Base-by-base conservation (phyloP, 345 rosid species). In the Hibiscus tridactylites region DNA sequence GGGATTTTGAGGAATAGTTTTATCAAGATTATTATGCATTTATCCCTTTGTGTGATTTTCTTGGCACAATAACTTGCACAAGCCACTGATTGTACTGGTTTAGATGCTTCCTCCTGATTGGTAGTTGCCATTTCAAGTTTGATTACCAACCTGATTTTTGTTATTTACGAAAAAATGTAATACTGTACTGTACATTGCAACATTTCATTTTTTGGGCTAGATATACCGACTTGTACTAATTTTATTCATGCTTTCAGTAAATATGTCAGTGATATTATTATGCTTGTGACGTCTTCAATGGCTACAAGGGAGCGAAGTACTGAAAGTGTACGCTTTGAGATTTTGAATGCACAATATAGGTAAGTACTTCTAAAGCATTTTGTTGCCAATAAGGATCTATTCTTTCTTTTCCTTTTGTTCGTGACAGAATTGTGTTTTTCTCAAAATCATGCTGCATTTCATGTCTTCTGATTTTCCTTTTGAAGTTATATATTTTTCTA, bases 281-380 rank as follows among this genome's bases (percentile, higher is more conserved):
- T 95, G 99, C 75, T 70, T 54, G 94, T 84, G 67, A 89, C 99
- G 66, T 92, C 97, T 75, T 88, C 94, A 78, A 87, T 95, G 93
- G 88, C 96, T 19, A 78, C 83, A 73, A 84, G 99, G 37, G 96
- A 92, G 71, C 88, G 97, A 78, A 85, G 96, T 81, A 84, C 96
- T 79, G 99, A 95, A 84, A 88, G 91, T 80, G 99, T 96, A 53
- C 90, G 93, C 11, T 95, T 95, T 62, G 98, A 92, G 83, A 70
- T 95, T 77, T 83, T 95, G 87, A 85, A 71, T 83, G 85, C 89
- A 37, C 82, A 92, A 28, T 79, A 88, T 75, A 90, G 99, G 99
- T 89, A 88, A 68, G 62, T 13, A 65, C 61, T 67, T 65, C 13
- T 58, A 10, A 17, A 71, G 15, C 21, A 19, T 46, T 21, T 17